These are phyloP conservation scores for Venustampulla echinocandica DNA, from an alignment of 495 filamentous ascomycete genomes.

Conservation along the genomic window DNA sequence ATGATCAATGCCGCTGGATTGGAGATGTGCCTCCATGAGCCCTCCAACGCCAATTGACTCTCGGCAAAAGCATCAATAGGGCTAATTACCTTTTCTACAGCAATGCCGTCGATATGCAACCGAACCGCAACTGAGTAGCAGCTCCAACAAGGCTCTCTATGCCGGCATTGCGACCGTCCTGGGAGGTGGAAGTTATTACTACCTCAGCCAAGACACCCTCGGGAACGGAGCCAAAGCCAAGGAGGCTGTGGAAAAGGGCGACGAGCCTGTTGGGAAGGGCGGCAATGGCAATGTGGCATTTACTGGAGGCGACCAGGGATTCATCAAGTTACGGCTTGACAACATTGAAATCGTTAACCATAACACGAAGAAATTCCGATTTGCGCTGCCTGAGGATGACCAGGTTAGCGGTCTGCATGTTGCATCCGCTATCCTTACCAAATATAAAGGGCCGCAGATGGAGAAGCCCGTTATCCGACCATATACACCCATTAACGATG, in stretches of 20 bases:
- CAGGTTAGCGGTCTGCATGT: constrained; percentile 71
- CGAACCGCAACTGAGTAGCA: constrained; percentile 29
- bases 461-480: constrained; percentile 82
- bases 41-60: constrained; percentile 4
- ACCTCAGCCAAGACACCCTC: constrained; percentile 34
- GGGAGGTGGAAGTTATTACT: constrained; percentile 44
- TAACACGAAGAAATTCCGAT: constrained; percentile 84
- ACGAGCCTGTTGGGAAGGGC: constrained; percentile 3
- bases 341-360: constrained; percentile 69
- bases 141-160: constrained; percentile 37
- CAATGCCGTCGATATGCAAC: constrained; percentile 47
- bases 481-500: constrained; percentile 86
- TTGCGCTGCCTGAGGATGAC: constrained; percentile 74
- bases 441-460: constrained; percentile 66
- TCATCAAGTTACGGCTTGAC: constrained; percentile 68
- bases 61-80: not conserved
- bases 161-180: constrained; percentile 28
- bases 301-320: constrained; percentile 80
- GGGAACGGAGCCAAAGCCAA: constrained; percentile 38
- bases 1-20: constrained; percentile 23
- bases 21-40: constrained; percentile 1
- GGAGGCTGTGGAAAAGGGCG: constrained; percentile 15
- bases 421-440: constrained; percentile 79
- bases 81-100: constrained; percentile 13
- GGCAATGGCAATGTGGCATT: constrained; percentile 43